Percentiles rank a stretch among this genome's conserved stretches.
Evolutionary conservation across 257 asterid species (phyloP).

Genomic region (Solanum rostratum): DNA sequence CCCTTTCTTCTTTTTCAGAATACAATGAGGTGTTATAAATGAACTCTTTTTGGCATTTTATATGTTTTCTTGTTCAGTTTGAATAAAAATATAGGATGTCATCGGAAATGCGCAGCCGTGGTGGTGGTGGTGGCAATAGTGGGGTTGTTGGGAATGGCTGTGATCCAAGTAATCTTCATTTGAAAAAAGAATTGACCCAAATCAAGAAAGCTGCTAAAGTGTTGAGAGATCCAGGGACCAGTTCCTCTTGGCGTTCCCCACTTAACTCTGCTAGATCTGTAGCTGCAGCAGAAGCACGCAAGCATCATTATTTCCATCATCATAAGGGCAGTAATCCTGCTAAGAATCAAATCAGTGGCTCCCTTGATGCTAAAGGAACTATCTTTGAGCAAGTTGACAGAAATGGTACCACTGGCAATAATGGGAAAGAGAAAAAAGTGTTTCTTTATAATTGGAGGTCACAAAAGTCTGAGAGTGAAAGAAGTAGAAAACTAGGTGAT

Average conservation of each 20-base stretch:
- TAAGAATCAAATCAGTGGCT: background rate
- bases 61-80: background rate
- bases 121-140: slow-evolving; percentile 14
- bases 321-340: slow-evolving; percentile 19
- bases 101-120: slow-evolving; percentile 20
- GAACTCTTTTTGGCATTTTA: background rate
- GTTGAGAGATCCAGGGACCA: slow-evolving; percentile 89
- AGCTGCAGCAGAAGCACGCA: slow-evolving; percentile 16
- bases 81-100: slow-evolving; percentile 1
- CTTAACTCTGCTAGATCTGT: slow-evolving; percentile 63
- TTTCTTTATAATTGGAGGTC: slow-evolving; percentile 79
- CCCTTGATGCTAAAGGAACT: background rate
- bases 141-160: slow-evolving; percentile 27
- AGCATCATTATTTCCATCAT: slow-evolving; percentile 54
- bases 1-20: background rate
- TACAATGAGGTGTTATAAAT: slow-evolving; percentile 6
- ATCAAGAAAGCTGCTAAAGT: slow-evolving; percentile 82
- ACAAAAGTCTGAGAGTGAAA: slow-evolving; percentile 67
- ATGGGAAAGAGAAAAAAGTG: slow-evolving; percentile 29
- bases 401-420: slow-evolving; percentile 6
- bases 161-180: slow-evolving; percentile 88
- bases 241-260: slow-evolving; percentile 83
- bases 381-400: background rate
- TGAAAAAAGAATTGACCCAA: slow-evolving; percentile 88
- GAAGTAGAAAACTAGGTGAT: slow-evolving; percentile 35